Conservation (phyloP, 345 rosid genomes). For the Balakata baccata region DNA sequence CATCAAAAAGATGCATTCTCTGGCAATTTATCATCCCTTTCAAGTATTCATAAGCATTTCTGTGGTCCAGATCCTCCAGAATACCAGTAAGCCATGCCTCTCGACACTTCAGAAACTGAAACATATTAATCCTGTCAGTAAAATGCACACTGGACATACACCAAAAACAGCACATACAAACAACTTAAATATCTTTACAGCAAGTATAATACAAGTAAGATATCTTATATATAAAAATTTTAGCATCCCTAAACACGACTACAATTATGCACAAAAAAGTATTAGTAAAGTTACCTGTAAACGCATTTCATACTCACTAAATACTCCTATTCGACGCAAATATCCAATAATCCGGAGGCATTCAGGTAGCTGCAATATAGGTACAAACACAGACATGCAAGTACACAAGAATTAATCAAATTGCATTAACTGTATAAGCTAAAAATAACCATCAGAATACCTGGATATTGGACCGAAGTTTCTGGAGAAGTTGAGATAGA, state of each 20-base stretch:
- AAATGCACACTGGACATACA: conserved; percentile 5
- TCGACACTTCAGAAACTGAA: conserved; percentile 93
- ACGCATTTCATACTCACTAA: conserved; percentile 92
- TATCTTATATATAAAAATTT: not conserved
- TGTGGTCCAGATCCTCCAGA: conserved; percentile 90
- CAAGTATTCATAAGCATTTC: conserved; percentile 81
- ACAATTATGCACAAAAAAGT: not conserved
- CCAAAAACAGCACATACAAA: not conserved
- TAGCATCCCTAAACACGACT: not conserved
- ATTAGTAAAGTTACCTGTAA: conserved; percentile 56
- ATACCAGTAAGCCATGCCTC: conserved; percentile 98
- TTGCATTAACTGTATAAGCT: not conserved
- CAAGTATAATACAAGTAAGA: not conserved
- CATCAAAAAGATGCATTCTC: conserved; percentile 86
- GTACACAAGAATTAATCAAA: not conserved
- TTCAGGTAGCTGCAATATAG: conserved; percentile 72
- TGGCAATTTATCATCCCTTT: conserved; percentile 88
- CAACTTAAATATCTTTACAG: conserved; percentile 12
- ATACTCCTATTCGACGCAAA: conserved; percentile 85
- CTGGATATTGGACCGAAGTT: conserved; percentile 91
- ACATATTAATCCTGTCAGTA: conserved; percentile 25
- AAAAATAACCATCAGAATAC: conserved; percentile 32
- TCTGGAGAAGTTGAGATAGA: conserved; percentile 86
- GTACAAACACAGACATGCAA: conserved; percentile 4
- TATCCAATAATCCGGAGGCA: conserved; percentile 96